Evolutionary conservation across 345 rosid genomes (phyloP).

Genomic region (Gossypium rotundifolium): DNA sequence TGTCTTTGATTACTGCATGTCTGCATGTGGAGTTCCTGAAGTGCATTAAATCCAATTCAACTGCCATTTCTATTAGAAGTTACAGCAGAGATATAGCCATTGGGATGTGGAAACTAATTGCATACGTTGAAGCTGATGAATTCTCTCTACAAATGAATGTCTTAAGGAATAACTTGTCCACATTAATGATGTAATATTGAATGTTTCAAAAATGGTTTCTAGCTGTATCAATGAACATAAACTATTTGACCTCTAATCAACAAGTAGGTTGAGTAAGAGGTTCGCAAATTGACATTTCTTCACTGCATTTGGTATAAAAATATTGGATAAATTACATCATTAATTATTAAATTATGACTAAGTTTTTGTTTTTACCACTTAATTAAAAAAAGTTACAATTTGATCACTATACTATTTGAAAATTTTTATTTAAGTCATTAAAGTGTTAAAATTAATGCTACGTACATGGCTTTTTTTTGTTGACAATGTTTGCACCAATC

Average conservation of each 20-base stretch:
- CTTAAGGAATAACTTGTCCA: background rate
- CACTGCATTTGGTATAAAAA: background rate
- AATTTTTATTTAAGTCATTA: too few species aligned
- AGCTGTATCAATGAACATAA: constrained; percentile 14
- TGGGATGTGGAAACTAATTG: background rate
- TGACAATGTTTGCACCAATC: too few species aligned
- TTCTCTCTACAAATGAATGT: background rate
- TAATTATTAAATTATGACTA: too few species aligned
- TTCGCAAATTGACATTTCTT: background rate
- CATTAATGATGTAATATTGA: constrained; percentile 6
- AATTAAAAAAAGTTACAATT: too few species aligned
- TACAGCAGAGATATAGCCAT: background rate
- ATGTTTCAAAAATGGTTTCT: background rate
- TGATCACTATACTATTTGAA: too few species aligned
- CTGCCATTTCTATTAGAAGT: background rate
- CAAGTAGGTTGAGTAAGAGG: constrained; percentile 17
- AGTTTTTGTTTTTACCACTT: too few species aligned
- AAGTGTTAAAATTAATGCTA: too few species aligned
- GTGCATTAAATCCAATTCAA: background rate
- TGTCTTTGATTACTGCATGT: constrained; percentile 20
- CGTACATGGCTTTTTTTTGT: too few species aligned
- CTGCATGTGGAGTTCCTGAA: background rate
- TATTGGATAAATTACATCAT: too few species aligned
- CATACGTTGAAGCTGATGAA: constrained; percentile 4
- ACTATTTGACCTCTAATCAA: background rate